Evolutionary conservation across 2,329 filamentous ascomycete species (phyloP), one percentile per base, ranked within the genome.

Genomic region (Paecilomyces dactylethromorphus): DNA sequence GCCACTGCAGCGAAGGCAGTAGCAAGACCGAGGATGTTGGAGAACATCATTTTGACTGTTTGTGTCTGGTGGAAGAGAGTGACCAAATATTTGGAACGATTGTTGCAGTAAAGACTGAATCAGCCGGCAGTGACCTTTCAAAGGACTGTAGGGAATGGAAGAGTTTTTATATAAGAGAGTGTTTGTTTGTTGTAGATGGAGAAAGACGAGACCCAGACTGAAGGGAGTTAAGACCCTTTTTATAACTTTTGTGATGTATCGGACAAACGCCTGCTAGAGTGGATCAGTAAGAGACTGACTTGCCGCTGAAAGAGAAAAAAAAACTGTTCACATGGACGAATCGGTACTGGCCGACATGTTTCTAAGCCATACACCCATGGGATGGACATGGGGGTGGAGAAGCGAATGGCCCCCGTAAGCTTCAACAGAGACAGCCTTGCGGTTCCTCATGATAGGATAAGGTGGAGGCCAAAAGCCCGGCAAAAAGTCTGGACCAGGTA

Each of bases 41-140:
- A 65, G 71, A 75, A 72, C 69, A 76, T 73, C 65, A 71, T 73
- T 57, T 64, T 71, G 39, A 45, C 10, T n/a, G 4, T 45, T 45
- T 21, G 39, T 67, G 61, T 56, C 60, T 58, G 56, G 45, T 22
- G 33, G 35, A 21, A 51, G 39, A 49, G 39, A 56, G 15, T 54
- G 39, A 15, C 53, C 32, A 35, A 33, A 56, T 53, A 49, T 50
- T 18, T 11, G 5, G n/a, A 56, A 50, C 32, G 53, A 55, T 15
- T 57, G 29, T 45, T 39, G 29, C 11, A 33, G 55, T 62, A 49
- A 51, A 7, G 53, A 53, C 33, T 57, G 45, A 45, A 45, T n/a
- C n/a, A 15, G n/a, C n/a, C n/a, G n/a, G n/a, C n/a, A n/a, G 39
- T 45, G 35, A 45, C 35, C 35, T 54, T 60, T 55, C 21, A 56